Base-by-base conservation (phyloP, 768 basidiomycete genomes). In the Lactifluus volemus region DNA sequence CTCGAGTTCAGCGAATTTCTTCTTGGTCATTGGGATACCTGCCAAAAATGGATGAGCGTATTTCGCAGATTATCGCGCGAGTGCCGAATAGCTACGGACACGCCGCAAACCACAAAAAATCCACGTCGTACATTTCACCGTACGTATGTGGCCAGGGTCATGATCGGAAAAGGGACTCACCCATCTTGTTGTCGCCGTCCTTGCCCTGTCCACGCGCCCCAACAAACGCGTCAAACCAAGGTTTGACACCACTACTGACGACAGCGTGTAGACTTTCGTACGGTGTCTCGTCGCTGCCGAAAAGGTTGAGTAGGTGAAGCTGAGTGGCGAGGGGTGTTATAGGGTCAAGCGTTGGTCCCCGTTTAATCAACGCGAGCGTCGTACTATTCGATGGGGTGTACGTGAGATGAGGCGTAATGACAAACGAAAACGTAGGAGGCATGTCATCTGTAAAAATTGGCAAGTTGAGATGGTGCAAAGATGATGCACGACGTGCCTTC, bases 1-100 rank as follows among this genome's bases (percentile, higher is more conserved):
- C 72, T 99, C 96, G 58, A 98, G 85, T 68, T 99, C 97, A 8
- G 97, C 96, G 69, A 98, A 98, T 75, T 98, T 98, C 79, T 95
- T 95, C 83, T 98, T 98, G 49, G 96, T 94, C 81, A 97, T 92
- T 3, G 97, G 97, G 60, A 99, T 98, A 53, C 86, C 86, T 83
- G 68, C 38, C 6, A 57, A 3, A 11, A 11, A 19, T 51, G 44
- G 5, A 34, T 63, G 45, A 55, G 60, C 30, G 11, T 30, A n/a
- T 51, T 48, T 47, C 12, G n/a, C 36, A 19, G 30, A 49, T n/a
- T 21, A 36, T 10, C 14, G 21, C 19, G 47, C 12, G 39, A 34
- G 30, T 17, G 41, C 17, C 29, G 21, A 36, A 21, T 11, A 48
- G 41, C 41, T 14, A 15, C 21, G 7, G 9, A 36, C 60, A 45